phyloP scores from a whole-genome alignment of 2,329 filamentous ascomycete genomes.

The Biscogniauxia sp. region DNA sequence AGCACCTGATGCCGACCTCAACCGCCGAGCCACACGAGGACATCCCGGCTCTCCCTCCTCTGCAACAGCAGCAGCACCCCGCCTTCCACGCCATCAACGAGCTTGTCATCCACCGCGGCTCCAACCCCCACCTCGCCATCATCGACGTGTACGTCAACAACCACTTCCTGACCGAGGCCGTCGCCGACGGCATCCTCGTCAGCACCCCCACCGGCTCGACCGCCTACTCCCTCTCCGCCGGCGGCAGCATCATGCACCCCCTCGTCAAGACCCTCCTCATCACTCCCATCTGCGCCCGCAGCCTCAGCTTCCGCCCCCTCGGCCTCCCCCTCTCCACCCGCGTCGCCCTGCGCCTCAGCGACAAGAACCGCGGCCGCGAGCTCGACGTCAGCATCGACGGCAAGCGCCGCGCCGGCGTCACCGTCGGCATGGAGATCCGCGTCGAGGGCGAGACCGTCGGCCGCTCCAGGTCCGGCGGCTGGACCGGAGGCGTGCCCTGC shows the following conservation, averaged over 20 bases:
- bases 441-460: conserved; percentile 83
- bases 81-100: conserved; percentile 82
- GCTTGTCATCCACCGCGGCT: conserved; percentile 87
- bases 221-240: conserved; percentile 89
- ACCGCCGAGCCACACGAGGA: conserved; percentile 42
- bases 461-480: conserved; percentile 33
- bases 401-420: conserved; percentile 64
- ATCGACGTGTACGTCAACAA: conserved; percentile 90
- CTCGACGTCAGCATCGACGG: conserved; percentile 80
- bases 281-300: conserved; percentile 91
- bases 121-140: conserved; percentile 84
- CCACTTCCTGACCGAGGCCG: conserved; percentile 86
- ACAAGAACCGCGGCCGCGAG: conserved; percentile 73
- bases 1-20: conserved; percentile 47
- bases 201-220: conserved; percentile 94
- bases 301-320: conserved; percentile 85
- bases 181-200: conserved; percentile 92
- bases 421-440: conserved; percentile 77
- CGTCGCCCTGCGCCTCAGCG: conserved; percentile 77
- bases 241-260: conserved; percentile 91
- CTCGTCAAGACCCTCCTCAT: conserved; percentile 84
- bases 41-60: conserved; percentile 26
- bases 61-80: conserved; percentile 21
- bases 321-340: conserved; percentile 85
- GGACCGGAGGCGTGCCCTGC: conserved; percentile 75